Evolutionary conservation across 1,284 basidiomycete genomes (phyloP).

Genomic region (Wallemia hederae): DNA sequence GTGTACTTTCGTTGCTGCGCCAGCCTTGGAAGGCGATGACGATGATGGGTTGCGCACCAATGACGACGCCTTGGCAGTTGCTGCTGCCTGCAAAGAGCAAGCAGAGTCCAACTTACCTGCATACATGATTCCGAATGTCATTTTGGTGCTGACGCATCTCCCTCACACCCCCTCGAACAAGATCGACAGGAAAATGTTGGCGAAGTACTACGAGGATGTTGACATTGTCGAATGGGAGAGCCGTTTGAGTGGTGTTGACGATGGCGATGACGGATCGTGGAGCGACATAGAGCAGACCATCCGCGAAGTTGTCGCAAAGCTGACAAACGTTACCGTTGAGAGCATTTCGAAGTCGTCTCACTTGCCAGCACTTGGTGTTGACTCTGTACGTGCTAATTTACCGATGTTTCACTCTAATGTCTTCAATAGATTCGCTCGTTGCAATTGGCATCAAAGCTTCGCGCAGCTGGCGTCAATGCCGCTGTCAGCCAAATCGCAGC

Average conservation of each 20-base stretch:
- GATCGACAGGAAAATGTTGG: slow-evolving; percentile 15
- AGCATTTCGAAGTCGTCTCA: slow-evolving; percentile 10
- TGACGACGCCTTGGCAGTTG: slow-evolving; percentile 8
- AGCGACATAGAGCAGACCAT: slow-evolving; percentile 3
- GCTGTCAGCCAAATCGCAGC: slow-evolving; percentile 14
- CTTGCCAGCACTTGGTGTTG: slow-evolving; percentile 12
- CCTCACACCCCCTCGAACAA: slow-evolving; percentile 17
- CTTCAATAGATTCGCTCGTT: neutral
- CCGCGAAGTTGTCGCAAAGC: slow-evolving; percentile 8
- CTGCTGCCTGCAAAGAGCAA: slow-evolving; percentile 8
- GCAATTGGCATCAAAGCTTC: slow-evolving; percentile 12
- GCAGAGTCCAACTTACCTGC: slow-evolving; percentile 10
- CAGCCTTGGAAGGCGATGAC: slow-evolving; percentile 1
- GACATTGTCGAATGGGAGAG: slow-evolving; percentile 13
- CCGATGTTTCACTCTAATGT: neutral
- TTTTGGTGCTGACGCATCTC: slow-evolving; percentile 14
- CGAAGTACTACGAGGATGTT: slow-evolving; percentile 9
- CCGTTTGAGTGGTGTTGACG: slow-evolving; percentile 6
- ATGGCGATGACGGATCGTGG: slow-evolving; percentile 3
- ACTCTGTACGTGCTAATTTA: slow-evolving; percentile 11
- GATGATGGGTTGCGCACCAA: slow-evolving; percentile 9
- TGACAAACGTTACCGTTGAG: slow-evolving; percentile 9
- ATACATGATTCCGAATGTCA: slow-evolving; percentile 13
- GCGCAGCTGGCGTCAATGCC: slow-evolving; percentile 8
- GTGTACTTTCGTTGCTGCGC: slow-evolving; percentile 14